Base-by-base conservation (phyloP, 2,329 filamentous ascomycete genomes). In the Trichoderma sp. region DNA sequence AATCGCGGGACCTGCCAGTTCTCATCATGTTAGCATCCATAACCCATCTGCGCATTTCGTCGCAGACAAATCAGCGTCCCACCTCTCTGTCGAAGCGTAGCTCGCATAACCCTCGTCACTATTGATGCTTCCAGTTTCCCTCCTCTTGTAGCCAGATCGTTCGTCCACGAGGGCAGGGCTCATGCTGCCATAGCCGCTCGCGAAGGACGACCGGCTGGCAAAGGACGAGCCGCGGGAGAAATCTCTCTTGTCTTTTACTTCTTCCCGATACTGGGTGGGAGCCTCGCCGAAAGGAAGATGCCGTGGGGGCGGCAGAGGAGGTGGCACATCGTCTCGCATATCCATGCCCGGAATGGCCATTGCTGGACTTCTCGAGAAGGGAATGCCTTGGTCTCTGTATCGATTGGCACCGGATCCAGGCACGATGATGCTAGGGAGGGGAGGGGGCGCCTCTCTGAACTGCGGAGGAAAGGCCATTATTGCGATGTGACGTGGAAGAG, bases 221-320 rank as follows among this genome's bases (percentile, higher is more conserved):
- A 64, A 61, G 64, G 69, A 62, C n/a, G 68, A 63, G n/a, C 71
- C 71, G 34, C 71, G 73, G 5, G 71, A 67, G 26, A 68, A 71
- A 44, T 75, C 72, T 50, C 74, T 74, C 41, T 72, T 71, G 15
- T 76, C 70, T 56, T 66, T 70, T 65, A 71, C 73, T 55, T 77
- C 75, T 45, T 76, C 69, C 43, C 72, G 57, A 34, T 70, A 69
- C 50, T 72, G 67, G 63, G 54, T 64, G 14, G 74, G 70, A 34
- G 74, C 74, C 6, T 78, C 78, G 44, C 72, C 71, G 44, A 77
- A 73, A 7, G 77, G 78, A 5, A 77, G 72, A 41, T 74, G 71
- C 55, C 74, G 74, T 5, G 81, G 81, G n/a, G 80, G 80, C n/a
- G 80, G 81, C 51, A 83, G 68, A 43, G 81, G 77, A 59, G 80